A percentile compares a stretch with the other conserved stretches of the same genome.
Conservation (phyloP, 179 eudicot species). For the Dionaea muscipula region DNA sequence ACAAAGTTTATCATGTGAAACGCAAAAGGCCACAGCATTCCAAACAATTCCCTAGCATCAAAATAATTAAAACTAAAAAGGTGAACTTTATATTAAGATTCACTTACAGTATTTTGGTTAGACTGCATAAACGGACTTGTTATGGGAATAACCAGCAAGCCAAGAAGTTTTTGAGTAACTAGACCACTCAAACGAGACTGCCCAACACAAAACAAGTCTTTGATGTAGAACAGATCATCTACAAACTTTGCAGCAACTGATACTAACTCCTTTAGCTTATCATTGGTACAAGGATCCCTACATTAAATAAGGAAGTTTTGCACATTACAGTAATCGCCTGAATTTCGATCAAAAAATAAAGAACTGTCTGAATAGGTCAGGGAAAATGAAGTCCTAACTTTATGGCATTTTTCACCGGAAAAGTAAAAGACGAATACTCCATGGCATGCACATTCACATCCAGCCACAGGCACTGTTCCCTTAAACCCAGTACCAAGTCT, state of each 20-base stretch:
- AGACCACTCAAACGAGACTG: conserved; percentile 27
- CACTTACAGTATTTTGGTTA: conserved; percentile 28
- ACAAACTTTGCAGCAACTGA: conserved; percentile 27
- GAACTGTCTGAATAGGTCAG: neutral
- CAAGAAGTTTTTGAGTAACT: conserved; percentile 31
- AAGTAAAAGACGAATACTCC: conserved; percentile 18
- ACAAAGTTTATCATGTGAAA: neutral
- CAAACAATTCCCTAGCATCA: neutral
- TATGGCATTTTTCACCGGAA: neutral
- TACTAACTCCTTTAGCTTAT: conserved; percentile 18
- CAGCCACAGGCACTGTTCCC: conserved; percentile 26
- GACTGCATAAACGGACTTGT: conserved; percentile 27
- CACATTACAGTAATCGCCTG: neutral
- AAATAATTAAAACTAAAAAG: conserved; percentile 2
- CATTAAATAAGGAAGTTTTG: conserved; percentile 8
- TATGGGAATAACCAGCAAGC: conserved; percentile 39
- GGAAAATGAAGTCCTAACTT: neutral
- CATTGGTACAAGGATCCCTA: conserved; percentile 23
- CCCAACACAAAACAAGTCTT: conserved; percentile 31
- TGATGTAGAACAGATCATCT: conserved; percentile 40
- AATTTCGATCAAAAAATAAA: neutral
- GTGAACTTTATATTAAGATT: neutral
- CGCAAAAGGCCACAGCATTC: neutral
- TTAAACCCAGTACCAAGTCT: conserved; percentile 26
- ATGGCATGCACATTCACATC: conserved; percentile 20